These are phyloP conservation scores for Cryptococcus amylolentus DNA, from an alignment of 1,284 basidiomycete species.

Conservation along the genomic window DNA sequence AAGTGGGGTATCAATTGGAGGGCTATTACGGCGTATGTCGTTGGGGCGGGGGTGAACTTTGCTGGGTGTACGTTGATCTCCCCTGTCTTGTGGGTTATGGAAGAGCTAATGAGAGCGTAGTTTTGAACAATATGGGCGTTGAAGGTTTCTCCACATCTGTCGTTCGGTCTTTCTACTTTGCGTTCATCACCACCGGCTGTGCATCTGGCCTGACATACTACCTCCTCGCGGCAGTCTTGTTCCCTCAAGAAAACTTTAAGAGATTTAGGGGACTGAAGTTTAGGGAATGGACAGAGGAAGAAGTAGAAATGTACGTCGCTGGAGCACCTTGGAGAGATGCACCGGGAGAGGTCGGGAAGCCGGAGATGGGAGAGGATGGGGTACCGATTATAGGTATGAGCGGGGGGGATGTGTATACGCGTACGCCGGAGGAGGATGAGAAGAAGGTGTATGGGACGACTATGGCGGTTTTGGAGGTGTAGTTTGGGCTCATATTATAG, in stretches of 20 bases:
- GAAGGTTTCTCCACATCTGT: constrained; percentile 14
- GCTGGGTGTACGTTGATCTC: constrained; percentile 19
- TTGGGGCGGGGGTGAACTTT: constrained; percentile 30
- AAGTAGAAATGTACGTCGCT: constrained; percentile 23
- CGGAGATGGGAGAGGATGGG: background rate
- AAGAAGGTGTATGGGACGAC: constrained; percentile 14
- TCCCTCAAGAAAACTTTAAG: constrained; percentile 29
- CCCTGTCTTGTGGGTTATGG: background rate
- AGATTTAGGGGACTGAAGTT: constrained; percentile 22
- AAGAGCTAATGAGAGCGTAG: constrained; percentile 1
- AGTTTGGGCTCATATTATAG: background rate
- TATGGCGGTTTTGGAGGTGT: constrained; percentile 13
- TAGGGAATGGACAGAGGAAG: constrained; percentile 27
- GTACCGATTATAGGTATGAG: background rate
- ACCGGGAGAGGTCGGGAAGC: background rate
- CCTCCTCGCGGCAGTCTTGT: constrained; percentile 18
- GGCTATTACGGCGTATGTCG: constrained; percentile 22
- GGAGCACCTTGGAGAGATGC: constrained; percentile 6
- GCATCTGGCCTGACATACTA: constrained; percentile 30
- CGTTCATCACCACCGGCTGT: constrained; percentile 33
- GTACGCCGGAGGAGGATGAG: constrained; percentile 7
- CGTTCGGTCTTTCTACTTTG: constrained; percentile 30
- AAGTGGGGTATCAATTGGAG: constrained; percentile 65
- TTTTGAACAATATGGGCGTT: constrained; percentile 31
- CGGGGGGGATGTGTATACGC: background rate